phyloP scores from a whole-genome alignment of 2,329 filamentous ascomycete genomes.

The Simplicillium aogashimaense region DNA sequence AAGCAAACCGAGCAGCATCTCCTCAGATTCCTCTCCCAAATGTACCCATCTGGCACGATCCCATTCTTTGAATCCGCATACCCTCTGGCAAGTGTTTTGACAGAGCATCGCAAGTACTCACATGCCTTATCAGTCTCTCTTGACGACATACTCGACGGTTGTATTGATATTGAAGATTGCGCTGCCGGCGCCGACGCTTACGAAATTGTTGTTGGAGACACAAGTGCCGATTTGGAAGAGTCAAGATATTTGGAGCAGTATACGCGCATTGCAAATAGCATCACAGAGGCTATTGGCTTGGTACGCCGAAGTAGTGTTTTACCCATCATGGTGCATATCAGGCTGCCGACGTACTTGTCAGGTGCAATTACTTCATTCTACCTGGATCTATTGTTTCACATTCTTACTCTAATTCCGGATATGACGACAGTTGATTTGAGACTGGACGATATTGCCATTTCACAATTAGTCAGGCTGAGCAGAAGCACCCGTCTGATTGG shows the following conservation, averaged over 20 bases:
- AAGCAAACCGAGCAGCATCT: constrained; percentile 62
- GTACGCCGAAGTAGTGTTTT: constrained; percentile 53
- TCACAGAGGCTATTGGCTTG: constrained; percentile 49
- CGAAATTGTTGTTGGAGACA: constrained; percentile 45
- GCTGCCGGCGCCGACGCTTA: constrained; percentile 60
- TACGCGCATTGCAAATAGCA: constrained; percentile 22
- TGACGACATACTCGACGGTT: constrained; percentile 40
- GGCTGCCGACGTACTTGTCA: constrained; percentile 11
- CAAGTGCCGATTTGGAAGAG: constrained; percentile 7
- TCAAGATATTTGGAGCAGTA: no score
- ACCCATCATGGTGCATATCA: constrained; percentile 45
- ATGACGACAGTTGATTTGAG: constrained; percentile 53
- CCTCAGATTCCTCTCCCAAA: constrained; percentile 55
- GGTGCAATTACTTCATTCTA: no score
- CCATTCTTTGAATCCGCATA: constrained; percentile 54
- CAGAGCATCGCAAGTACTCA: constrained; percentile 53
- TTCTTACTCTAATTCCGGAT: constrained; percentile 51
- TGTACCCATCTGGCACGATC: constrained; percentile 44
- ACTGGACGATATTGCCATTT: constrained; percentile 39
- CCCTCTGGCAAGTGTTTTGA: constrained; percentile 50
- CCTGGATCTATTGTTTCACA: constrained; percentile 27
- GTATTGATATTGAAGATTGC: constrained; percentile 52
- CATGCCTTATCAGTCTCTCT: constrained; percentile 56
- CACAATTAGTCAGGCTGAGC: constrained; percentile 37
- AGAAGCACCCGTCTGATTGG: constrained; percentile 54